A percentile compares a stretch with the other conserved stretches of the same genome.
These are phyloP conservation scores for Pythium oligandrum DNA, from an alignment of 352 stramenopile genomes.

Conservation along the genomic window DNA sequence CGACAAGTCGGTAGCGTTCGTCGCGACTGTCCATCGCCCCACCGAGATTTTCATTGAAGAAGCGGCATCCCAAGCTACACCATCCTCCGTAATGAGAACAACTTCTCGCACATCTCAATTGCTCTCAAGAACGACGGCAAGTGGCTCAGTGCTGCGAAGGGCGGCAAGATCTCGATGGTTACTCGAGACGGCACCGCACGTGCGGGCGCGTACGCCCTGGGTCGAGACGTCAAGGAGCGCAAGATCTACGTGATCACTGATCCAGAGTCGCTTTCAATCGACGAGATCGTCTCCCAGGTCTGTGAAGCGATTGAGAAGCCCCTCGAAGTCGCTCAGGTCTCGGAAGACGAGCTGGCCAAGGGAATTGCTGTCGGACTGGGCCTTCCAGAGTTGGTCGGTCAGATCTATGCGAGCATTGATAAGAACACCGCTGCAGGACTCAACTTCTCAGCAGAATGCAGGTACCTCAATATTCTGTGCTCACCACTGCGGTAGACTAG, in stretches of 20 bases:
- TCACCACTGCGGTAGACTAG: too few relatives aligned
- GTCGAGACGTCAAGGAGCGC: conserved; percentile 4
- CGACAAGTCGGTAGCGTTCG: too few relatives aligned
- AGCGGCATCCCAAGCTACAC: too few relatives aligned
- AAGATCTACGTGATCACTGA: conserved; percentile 8
- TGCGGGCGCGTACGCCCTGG: conserved; percentile 5
- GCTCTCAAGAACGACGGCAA: not conserved
- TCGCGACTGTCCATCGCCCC: too few relatives aligned
- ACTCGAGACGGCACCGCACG: conserved; percentile 4
- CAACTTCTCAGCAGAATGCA: too few relatives aligned
- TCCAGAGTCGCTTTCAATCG: not conserved
- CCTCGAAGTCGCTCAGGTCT: conserved; percentile 4
- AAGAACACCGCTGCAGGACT: not conserved
- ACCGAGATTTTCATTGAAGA: too few relatives aligned
- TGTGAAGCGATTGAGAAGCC: conserved; percentile 6
- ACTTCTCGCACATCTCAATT: too few relatives aligned
- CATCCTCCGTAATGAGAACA: too few relatives aligned
- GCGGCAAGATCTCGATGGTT: conserved; percentile 2
- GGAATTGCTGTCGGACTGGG: conserved; percentile 1
- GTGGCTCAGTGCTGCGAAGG: conserved; percentile 5
- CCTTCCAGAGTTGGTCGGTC: not conserved
- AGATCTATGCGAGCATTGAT: conserved; percentile 1
- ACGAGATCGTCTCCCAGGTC: conserved; percentile 5
- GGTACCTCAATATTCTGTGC: too few relatives aligned
- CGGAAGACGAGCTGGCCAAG: conserved; percentile 2